Evolutionary conservation across 768 basidiomycete genomes (phyloP).

Genomic region (Sistotremastrum suecicum): DNA sequence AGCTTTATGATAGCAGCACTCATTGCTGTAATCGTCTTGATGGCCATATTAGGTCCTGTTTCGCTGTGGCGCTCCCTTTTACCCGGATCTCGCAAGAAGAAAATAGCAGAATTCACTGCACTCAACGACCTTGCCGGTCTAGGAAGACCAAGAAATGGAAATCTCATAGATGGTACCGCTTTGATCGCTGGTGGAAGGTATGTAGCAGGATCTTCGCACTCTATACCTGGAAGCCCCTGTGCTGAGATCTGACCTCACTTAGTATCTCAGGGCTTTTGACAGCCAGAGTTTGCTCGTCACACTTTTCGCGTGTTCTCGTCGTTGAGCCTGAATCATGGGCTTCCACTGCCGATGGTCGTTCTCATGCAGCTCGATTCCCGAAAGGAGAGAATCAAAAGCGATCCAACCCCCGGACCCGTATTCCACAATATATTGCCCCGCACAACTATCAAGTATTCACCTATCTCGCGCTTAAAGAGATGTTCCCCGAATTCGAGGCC

Average conservation of each 20-base stretch:
- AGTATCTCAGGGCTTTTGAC: slow-evolving; percentile 15
- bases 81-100: too few species aligned
- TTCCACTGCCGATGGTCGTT: slow-evolving; percentile 4
- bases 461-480: slow-evolving; percentile 3
- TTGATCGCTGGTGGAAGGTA: not conserved
- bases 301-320: slow-evolving; percentile 15
- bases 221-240: not conserved
- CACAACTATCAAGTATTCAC: slow-evolving; percentile 4
- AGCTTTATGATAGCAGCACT: too few species aligned
- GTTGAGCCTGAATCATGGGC: slow-evolving; percentile 15
- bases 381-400: too few species aligned
- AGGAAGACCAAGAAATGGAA: not conserved
- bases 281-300: slow-evolving; percentile 15
- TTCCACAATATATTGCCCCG: not conserved
- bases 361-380: not conserved
- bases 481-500: slow-evolving; percentile 12
- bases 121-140: not conserved
- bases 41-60: too few species aligned
- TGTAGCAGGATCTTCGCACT: not conserved
- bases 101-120: not conserved
- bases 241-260: not conserved
- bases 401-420: too few species aligned
- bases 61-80: too few species aligned
- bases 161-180: not conserved
- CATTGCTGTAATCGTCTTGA: too few species aligned